Evolutionary conservation across 306 rosid genomes (phyloP).

Genomic region (Castanospermum australe): DNA sequence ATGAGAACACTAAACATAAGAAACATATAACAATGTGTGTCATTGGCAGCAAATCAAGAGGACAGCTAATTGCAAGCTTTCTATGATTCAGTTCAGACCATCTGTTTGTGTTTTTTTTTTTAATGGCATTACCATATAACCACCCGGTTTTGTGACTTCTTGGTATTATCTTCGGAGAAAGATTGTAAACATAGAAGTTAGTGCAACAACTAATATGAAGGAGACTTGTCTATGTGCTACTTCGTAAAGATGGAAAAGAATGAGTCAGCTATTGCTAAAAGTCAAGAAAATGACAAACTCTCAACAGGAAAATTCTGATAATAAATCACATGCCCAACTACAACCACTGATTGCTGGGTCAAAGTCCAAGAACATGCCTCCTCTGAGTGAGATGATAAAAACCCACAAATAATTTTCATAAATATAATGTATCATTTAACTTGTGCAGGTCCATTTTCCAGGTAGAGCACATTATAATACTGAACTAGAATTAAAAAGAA

Average conservation of each 20-base stretch:
- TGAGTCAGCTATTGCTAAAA: background rate
- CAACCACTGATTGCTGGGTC: slow-evolving; percentile 32
- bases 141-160: slow-evolving; percentile 21
- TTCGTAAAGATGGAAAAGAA: background rate
- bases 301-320: background rate
- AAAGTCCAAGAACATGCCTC: slow-evolving; percentile 32
- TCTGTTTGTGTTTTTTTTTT: background rate
- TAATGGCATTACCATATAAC: background rate
- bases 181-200: background rate
- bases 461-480: background rate
- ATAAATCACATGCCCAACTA: slow-evolving; percentile 12
- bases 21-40: slow-evolving; percentile 23
- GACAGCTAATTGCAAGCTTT: slow-evolving; percentile 38
- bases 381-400: background rate
- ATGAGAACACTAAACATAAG: slow-evolving; percentile 7
- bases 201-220: slow-evolving; percentile 19
- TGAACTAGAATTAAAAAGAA: slow-evolving; percentile 26
- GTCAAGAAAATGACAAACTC: slow-evolving; percentile 31
- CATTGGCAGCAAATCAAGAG: background rate
- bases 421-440: background rate
- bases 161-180: background rate
- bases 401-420: background rate
- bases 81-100: slow-evolving; percentile 5
- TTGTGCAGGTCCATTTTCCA: background rate
- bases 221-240: background rate